Percentiles rank a stretch among this genome's conserved stretches.
Conservation (phyloP, 1,284 basidiomycete species). For the Anthracocystis panici-leucophaei region DNA sequence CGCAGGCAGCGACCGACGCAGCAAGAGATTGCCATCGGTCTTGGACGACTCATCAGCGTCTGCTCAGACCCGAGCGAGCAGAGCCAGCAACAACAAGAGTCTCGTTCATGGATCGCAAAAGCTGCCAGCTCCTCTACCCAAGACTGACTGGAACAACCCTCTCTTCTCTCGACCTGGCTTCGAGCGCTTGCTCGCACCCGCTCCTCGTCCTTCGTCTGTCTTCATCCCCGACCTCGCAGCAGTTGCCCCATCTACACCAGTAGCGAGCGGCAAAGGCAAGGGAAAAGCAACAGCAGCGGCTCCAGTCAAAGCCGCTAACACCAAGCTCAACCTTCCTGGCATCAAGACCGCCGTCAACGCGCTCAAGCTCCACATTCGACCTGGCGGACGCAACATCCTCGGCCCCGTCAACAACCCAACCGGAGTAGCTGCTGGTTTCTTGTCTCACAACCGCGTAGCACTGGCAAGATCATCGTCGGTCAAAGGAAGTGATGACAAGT, state of each 20-base stretch:
- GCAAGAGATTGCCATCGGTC: conserved; percentile 36
- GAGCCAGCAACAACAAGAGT: conserved; percentile 12
- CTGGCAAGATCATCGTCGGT: background rate
- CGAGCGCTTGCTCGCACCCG: conserved; percentile 22
- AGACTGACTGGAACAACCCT: conserved; percentile 45
- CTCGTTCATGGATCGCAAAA: conserved; percentile 2
- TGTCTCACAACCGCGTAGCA: conserved; percentile 16
- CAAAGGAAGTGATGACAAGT: conserved; percentile 21
- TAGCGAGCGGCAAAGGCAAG: conserved; percentile 30
- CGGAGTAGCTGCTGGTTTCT: conserved; percentile 16
- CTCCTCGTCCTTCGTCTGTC: conserved; percentile 25
- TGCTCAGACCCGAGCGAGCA: background rate
- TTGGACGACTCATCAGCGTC: conserved; percentile 27
- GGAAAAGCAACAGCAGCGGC: conserved; percentile 29
- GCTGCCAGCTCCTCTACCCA: conserved; percentile 24
- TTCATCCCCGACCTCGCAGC: conserved; percentile 28
- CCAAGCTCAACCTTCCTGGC: conserved; percentile 36
- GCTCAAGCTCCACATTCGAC: conserved; percentile 43
- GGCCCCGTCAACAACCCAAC: conserved; percentile 35
- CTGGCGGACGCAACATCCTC: conserved; percentile 35
- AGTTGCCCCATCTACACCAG: conserved; percentile 17
- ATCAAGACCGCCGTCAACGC: conserved; percentile 43
- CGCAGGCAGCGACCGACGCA: conserved; percentile 29
- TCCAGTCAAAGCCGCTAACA: conserved; percentile 8
- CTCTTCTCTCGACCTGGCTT: conserved; percentile 37